phyloP scores from a whole-genome alignment of 805 yeast genomes.

The Komagataella kurtzmanii region DNA sequence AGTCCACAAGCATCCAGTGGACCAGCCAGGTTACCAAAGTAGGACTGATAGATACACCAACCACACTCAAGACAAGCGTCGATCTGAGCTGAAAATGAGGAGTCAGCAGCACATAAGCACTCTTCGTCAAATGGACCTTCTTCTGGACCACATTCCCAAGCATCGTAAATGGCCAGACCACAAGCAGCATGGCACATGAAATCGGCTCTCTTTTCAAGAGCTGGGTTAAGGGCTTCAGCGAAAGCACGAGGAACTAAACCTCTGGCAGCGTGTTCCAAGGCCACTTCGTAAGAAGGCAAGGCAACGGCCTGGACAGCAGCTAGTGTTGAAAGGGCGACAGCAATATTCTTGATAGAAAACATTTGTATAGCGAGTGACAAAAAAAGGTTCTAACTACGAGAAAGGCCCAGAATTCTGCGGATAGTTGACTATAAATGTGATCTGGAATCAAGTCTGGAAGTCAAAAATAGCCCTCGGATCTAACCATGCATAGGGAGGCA shows the following conservation, averaged over 20 bases:
- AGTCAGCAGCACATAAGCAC: constrained; percentile 6
- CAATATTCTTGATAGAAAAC: not conserved
- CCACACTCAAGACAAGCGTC: constrained; percentile 7
- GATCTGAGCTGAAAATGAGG: constrained; percentile 1
- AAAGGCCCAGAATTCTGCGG: not conserved
- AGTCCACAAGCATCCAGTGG: constrained; percentile 12
- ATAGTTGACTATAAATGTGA: not conserved
- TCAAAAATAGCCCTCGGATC: not conserved
- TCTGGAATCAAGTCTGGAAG: not conserved
- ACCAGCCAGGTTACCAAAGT: constrained; percentile 5
- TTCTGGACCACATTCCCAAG: not conserved
- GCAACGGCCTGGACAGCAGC: not conserved
- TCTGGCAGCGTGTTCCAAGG: not conserved
- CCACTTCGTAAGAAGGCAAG: not conserved
- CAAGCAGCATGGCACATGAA: not conserved
- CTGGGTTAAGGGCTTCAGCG: not conserved
- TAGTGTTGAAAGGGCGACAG: not conserved
- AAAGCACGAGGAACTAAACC: not conserved
- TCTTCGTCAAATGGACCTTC: constrained; percentile 2
- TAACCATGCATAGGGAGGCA: not conserved
- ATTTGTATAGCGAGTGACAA: not conserved
- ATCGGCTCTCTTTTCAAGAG: not conserved
- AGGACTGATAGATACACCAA: not conserved
- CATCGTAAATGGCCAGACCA: not conserved
- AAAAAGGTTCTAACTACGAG: not conserved